A percentile compares a stretch with the other conserved stretches of the same genome.
Conservation (phyloP, 2,329 filamentous ascomycete species). For the Colletotrichum sp. region DNA sequence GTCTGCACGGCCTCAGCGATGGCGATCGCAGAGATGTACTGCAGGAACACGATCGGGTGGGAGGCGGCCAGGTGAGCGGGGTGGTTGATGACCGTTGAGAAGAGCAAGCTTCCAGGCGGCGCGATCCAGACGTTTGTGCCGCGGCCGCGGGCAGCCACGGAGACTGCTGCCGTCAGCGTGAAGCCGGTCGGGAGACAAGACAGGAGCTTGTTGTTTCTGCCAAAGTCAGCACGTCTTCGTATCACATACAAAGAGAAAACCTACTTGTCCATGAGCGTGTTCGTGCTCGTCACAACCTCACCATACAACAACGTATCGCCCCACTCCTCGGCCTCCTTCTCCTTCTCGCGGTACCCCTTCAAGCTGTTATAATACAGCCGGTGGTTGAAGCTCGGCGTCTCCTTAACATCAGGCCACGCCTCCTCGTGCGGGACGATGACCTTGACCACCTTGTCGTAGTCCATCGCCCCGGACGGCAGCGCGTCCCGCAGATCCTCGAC, state of each 20-base stretch:
- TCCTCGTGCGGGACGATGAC: slow-evolving; percentile 75
- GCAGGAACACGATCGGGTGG: slow-evolving; percentile 88
- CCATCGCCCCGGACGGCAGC: slow-evolving; percentile 64
- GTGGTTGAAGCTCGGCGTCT: slow-evolving; percentile 89
- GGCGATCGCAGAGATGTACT: slow-evolving; percentile 90
- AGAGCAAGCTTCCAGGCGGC: slow-evolving; percentile 83
- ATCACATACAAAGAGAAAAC: neutral
- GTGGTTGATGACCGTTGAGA: slow-evolving; percentile 88
- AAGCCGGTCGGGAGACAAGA: slow-evolving; percentile 83
- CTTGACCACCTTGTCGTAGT: slow-evolving; percentile 78
- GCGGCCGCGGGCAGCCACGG: slow-evolving; percentile 86
- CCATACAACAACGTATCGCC: slow-evolving; percentile 84
- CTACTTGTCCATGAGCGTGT: slow-evolving; percentile 88
- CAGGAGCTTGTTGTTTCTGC: slow-evolving; percentile 78
- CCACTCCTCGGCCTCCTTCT: slow-evolving; percentile 69
- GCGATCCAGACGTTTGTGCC: slow-evolving; percentile 96
- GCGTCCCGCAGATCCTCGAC: slow-evolving; percentile 60
- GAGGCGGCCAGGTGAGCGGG: slow-evolving; percentile 71
- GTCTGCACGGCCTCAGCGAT: slow-evolving; percentile 82
- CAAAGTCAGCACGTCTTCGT: neutral
- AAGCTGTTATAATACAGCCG: slow-evolving; percentile 77
- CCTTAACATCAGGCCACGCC: slow-evolving; percentile 69
- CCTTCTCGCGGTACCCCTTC: slow-evolving; percentile 63
- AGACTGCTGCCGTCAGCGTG: slow-evolving; percentile 84
- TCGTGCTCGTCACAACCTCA: slow-evolving; percentile 92